A percentile compares a stretch with the other conserved stretches of the same genome.
Evolutionary conservation across 2,329 filamentous ascomycete species (phyloP).

Genomic region (Penicillium brasilianum): DNA sequence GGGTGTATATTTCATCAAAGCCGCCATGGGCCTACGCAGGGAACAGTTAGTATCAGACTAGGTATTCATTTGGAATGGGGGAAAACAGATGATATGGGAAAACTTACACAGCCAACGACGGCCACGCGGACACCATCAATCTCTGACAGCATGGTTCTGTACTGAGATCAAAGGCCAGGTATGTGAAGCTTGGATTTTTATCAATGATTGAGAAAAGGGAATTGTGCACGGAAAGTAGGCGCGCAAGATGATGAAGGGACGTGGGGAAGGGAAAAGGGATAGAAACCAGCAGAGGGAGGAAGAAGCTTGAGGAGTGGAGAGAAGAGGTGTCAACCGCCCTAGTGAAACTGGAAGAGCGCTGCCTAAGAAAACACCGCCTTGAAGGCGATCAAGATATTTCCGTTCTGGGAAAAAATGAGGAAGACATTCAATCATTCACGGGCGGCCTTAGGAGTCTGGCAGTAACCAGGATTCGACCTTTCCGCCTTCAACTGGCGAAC

Average conservation of each 20-base stretch:
- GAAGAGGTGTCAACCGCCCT: neutral
- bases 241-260: neutral
- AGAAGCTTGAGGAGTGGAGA: neutral
- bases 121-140: slow-evolving; percentile 67
- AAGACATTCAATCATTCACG: neutral
- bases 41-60: slow-evolving; percentile 18
- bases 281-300: neutral
- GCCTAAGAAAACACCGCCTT: neutral
- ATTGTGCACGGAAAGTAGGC: too few species aligned
- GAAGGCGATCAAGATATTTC: slow-evolving; percentile 3
- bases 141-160: slow-evolving; percentile 8
- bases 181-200: neutral
- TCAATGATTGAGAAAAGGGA: neutral
- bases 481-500: neutral
- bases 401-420: neutral
- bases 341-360: neutral
- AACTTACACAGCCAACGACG: slow-evolving; percentile 81
- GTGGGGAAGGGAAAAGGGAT: neutral
- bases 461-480: neutral
- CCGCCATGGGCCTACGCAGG: slow-evolving; percentile 82
- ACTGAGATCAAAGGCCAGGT: slow-evolving; percentile 17
- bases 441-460: neutral
- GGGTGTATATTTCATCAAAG: slow-evolving; percentile 87
- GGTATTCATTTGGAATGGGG: neutral
- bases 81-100: neutral